A percentile compares a stretch with the other conserved stretches of the same genome.
Evolutionary conservation across 148 eudicot genomes (phyloP).

Genomic region (Chenopodium formosanum): DNA sequence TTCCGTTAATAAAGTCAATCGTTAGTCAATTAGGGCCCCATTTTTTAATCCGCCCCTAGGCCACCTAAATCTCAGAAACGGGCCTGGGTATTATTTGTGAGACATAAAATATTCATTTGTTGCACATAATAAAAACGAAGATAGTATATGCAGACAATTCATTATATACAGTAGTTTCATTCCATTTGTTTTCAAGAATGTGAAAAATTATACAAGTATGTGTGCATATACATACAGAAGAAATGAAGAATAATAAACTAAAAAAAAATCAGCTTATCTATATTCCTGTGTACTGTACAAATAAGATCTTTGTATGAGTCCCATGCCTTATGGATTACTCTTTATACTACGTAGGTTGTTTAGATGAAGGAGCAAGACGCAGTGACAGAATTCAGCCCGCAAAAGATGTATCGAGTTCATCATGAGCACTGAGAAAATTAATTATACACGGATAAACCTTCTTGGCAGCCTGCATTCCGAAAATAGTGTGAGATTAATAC

Average conservation of each 20-base stretch:
- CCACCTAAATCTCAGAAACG: too few species aligned
- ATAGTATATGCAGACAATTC: too few species aligned
- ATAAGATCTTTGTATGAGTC: not conserved
- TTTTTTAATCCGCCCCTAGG: too few species aligned
- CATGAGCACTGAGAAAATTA: conserved; percentile 46
- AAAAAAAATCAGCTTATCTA: not conserved
- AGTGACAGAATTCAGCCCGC: not conserved
- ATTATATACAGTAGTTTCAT: not conserved
- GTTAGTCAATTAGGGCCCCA: too few species aligned
- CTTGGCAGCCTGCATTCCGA: conserved; percentile 52
- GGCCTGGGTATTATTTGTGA: too few species aligned
- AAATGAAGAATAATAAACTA: too few species aligned
- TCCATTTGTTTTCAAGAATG: not conserved
- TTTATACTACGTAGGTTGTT: not conserved
- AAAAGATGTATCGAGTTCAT: conserved; percentile 11
- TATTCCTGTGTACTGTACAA: not conserved
- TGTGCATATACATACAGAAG: not conserved
- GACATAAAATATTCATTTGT: too few species aligned
- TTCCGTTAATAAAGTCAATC: too few species aligned
- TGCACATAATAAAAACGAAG: too few species aligned
- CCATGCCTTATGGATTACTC: not conserved
- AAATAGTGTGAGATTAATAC: not conserved
- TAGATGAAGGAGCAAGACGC: not conserved
- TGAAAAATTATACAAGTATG: too few species aligned
- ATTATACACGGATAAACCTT: conserved; percentile 52